phyloP scores from a whole-genome alignment of 768 basidiomycete genomes.

The Lactarius tabidus region DNA sequence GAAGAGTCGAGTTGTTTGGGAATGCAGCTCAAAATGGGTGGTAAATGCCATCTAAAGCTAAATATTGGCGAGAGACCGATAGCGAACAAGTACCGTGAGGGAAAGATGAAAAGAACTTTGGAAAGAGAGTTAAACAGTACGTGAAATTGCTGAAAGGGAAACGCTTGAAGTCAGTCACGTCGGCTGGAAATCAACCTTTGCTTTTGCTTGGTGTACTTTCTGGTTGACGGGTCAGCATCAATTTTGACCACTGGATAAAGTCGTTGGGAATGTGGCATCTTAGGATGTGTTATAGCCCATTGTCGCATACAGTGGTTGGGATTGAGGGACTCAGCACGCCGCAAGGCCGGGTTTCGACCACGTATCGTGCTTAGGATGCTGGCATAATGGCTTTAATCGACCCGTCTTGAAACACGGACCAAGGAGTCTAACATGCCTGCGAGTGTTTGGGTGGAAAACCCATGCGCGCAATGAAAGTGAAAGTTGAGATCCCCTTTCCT shows the following conservation, averaged over 20 bases:
- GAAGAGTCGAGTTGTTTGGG: constrained; percentile 82
- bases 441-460: constrained; percentile 75
- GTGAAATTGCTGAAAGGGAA: constrained; percentile 80
- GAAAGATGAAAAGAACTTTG: constrained; percentile 82
- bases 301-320: constrained; percentile 51
- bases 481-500: constrained; percentile 57
- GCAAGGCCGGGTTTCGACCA: constrained; percentile 48
- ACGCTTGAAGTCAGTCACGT: constrained; percentile 70
- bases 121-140: constrained; percentile 78
- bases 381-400: constrained; percentile 76
- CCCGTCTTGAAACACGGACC: constrained; percentile 84
- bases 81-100: constrained; percentile 81
- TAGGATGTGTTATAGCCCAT: constrained; percentile 63
- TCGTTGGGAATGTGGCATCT: constrained; percentile 57
- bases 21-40: constrained; percentile 82
- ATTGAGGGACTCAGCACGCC: constrained; percentile 59
- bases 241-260: constrained; percentile 59
- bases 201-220: constrained; percentile 51
- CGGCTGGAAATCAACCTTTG: constrained; percentile 49
- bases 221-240: constrained; percentile 61
- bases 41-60: constrained; percentile 85
- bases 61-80: constrained; percentile 80
- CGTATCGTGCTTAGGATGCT: constrained; percentile 64
- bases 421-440: constrained; percentile 83
- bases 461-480: constrained; percentile 68